A percentile compares a stretch with the other conserved stretches of the same genome.
Evolutionary conservation across 2,329 filamentous ascomycete genomes (phyloP).

Genomic region (Xylariomycetidae sp.): DNA sequence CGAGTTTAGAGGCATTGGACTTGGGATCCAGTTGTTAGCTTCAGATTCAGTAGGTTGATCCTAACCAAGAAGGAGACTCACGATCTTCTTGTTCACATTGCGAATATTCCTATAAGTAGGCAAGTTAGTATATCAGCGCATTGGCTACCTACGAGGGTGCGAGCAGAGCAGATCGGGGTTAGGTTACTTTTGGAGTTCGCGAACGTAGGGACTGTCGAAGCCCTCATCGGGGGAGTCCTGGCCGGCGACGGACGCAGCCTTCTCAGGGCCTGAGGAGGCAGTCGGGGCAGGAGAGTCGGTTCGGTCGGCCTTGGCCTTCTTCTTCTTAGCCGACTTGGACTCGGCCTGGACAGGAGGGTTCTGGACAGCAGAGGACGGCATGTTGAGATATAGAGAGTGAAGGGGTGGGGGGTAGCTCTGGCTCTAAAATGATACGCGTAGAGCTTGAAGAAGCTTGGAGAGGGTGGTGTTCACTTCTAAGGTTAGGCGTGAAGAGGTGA

Average conservation of each 20-base stretch:
- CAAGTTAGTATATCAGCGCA: too few relatives aligned
- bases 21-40: conserved; percentile 27
- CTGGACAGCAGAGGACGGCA: conserved; percentile 61
- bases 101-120: conserved; percentile 68
- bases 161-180: conserved; percentile 1
- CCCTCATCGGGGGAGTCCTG: conserved; percentile 55
- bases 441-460: too few relatives aligned
- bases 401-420: too few relatives aligned
- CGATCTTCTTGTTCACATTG: conserved; percentile 91
- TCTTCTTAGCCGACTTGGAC: conserved; percentile 65
- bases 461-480: too few relatives aligned
- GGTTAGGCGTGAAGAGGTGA: conserved; percentile 5
- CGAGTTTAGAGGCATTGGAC: conserved; percentile 69
- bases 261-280: conserved; percentile 42
- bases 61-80: conserved; percentile 42
- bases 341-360: conserved; percentile 59
- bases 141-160: too few relatives aligned
- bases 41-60: conserved; percentile 3
- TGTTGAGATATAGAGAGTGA: conserved; percentile 26
- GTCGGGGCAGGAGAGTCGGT: conserved; percentile 53
- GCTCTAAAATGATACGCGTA: too few relatives aligned
- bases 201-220: conserved; percentile 74
- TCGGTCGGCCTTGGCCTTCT: conserved; percentile 55
- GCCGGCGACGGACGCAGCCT: conserved; percentile 41
- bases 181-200: conserved; percentile 85